These are phyloP conservation scores for Hypoxylon sp. DNA, from an alignment of 2,329 filamentous ascomycete species.

Conservation along the genomic window DNA sequence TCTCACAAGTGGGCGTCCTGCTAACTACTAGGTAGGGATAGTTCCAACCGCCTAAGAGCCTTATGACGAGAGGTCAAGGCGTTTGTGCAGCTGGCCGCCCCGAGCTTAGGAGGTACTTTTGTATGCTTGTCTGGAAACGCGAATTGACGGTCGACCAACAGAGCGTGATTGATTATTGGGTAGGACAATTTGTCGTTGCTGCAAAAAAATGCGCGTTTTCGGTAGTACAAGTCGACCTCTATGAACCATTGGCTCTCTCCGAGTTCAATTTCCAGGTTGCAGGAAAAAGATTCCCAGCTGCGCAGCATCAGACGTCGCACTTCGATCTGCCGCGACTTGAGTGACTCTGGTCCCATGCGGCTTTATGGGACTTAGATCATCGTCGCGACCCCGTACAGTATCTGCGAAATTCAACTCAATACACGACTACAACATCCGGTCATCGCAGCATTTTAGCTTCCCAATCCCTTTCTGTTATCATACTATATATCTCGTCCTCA, in stretches of 20 bases:
- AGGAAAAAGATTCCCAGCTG: constrained; percentile 39
- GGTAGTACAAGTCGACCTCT: constrained; percentile 38
- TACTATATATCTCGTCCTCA: constrained; percentile 12
- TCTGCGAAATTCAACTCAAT: constrained; percentile 15
- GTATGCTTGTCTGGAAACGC: constrained; percentile 43
- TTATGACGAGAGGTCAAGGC: constrained; percentile 20
- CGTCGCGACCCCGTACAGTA: constrained; percentile 23
- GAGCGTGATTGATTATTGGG: constrained; percentile 47
- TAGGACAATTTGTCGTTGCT: constrained; percentile 49
- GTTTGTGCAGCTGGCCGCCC: constrained; percentile 32
- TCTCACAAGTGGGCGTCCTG: constrained; percentile 7
- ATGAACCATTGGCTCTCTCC: constrained; percentile 38
- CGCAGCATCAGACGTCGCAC: constrained; percentile 44
- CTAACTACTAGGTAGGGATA: not conserved
- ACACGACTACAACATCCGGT: constrained; percentile 25
- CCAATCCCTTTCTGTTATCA: constrained; percentile 18
- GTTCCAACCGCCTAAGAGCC: constrained; percentile 3
- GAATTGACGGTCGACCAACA: constrained; percentile 42
- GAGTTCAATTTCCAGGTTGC: constrained; percentile 41
- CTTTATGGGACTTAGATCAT: constrained; percentile 29
- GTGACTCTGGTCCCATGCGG: constrained; percentile 34
- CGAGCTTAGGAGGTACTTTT: constrained; percentile 25
- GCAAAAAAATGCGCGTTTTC: constrained; percentile 42
- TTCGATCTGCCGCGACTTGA: constrained; percentile 44
- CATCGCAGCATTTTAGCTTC: constrained; percentile 20